Base-by-base conservation (phyloP, 345 rosid species). In the Eucalyptus virginea region DNA sequence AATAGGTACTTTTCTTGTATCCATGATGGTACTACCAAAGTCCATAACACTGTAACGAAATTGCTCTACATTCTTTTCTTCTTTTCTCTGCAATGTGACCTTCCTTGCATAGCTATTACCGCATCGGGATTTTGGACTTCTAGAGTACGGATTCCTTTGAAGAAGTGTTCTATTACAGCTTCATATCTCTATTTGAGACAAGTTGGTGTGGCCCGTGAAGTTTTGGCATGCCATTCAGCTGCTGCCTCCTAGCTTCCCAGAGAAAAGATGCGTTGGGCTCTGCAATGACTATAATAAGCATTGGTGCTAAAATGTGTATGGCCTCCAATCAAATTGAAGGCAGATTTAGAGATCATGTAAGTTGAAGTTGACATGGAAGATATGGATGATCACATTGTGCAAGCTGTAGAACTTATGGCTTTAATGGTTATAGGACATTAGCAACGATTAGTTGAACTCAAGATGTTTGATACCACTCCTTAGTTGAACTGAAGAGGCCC, bases 1-100 rank as follows among this genome's bases (percentile, higher is more conserved):
- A 93, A 21, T 89, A 93, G 99, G 98, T 96, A 94, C 24, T 90
- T 37, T 86, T 51, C 23, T 88, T 86, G 28, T 1, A 40, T 77
- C 9, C 47, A 37, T 37, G 21, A 77, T 40, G 30, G 45, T 40
- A 40, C 15, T 26, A 16, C 8, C 30, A 40, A 21, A 77, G 83
- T 21, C 47, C 83, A 77, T 10, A 19, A 72, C 5, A 4, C 45
- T 37, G 42, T 37, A 19, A 11, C 2, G 83, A 24, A 40, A 77
- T 2, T 40, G 1, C 83, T 37, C 83, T 40, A 6, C 47, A 23
- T 40, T 23, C 2, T 40, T 44, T 37, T 77, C 47, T 77, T 77
- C 83, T 37, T 6, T 34, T 40, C 47, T 77, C 24, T 77, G 16
- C 83, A 37, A 37, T 11, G 83, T 24, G 24, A 77, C 28, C 47